Evolutionary conservation across 257 asterid species (phyloP).

Genomic region (Nicotiana paniculata): DNA sequence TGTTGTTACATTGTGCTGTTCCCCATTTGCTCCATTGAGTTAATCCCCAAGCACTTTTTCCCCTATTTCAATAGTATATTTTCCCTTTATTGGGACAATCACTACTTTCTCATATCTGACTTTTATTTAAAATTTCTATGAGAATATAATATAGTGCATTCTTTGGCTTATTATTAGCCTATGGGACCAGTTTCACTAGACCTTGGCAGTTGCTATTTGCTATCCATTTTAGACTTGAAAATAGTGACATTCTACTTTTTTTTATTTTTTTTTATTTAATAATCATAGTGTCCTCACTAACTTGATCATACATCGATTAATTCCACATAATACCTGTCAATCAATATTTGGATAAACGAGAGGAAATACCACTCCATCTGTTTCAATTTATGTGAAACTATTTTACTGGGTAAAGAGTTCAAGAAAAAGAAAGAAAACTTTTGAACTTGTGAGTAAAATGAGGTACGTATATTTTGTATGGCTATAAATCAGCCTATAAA

Average conservation of each 20-base stretch:
- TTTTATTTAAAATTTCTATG: background rate
- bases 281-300: no score
- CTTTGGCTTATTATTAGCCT: background rate
- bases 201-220: background rate
- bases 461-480: no score
- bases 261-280: no score
- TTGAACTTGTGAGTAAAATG: no score
- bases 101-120: background rate
- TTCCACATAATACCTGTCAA: background rate
- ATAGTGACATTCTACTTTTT: background rate
- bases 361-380: no score
- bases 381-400: no score
- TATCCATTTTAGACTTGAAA: background rate
- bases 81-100: background rate
- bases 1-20: background rate
- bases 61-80: background rate
- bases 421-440: no score
- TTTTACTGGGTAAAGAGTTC: no score
- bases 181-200: background rate
- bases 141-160: background rate
- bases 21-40: background rate
- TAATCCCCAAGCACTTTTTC: background rate
- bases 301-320: background rate
- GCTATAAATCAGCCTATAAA: no score
- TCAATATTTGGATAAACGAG: rapidly evolving